phyloP scores from a whole-genome alignment of 805 yeast genomes.

The Monosporozyma yasuniensis region DNA sequence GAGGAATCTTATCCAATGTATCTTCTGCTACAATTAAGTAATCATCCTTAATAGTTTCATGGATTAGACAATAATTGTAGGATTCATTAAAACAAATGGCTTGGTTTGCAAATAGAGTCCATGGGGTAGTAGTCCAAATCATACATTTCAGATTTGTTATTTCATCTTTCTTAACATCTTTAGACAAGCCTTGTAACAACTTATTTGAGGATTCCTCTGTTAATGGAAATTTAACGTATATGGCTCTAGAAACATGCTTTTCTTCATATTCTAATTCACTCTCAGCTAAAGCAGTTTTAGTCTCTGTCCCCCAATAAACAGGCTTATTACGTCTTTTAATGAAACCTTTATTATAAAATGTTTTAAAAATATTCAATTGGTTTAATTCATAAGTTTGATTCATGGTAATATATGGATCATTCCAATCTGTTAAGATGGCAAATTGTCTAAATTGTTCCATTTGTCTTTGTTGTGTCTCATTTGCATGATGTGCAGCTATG shows the following conservation, averaged over 20 bases:
- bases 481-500: constrained; percentile 64
- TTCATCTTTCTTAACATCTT: background rate
- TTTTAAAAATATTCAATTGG: constrained; percentile 63
- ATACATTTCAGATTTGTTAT: constrained; percentile 30
- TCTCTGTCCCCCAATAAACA: constrained; percentile 95
- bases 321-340: constrained; percentile 85
- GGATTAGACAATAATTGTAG: constrained; percentile 48
- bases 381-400: constrained; percentile 58
- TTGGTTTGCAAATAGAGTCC: constrained; percentile 86
- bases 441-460: constrained; percentile 52
- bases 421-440: constrained; percentile 82
- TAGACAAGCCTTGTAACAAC: background rate
- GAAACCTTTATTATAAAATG: constrained; percentile 54
- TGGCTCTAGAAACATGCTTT: constrained; percentile 58
- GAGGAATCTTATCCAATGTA: constrained; percentile 30
- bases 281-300: constrained; percentile 90
- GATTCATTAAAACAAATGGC: constrained; percentile 67
- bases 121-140: constrained; percentile 98
- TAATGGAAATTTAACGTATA: constrained; percentile 59
- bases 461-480: constrained; percentile 56
- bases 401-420: constrained; percentile 64
- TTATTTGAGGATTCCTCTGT: constrained; percentile 15
- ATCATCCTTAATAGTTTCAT: constrained; percentile 30
- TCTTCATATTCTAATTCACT: constrained; percentile 87
- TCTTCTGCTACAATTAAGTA: constrained; percentile 48